Base-by-base conservation (phyloP, 164 flowering plant species). In the Annona cherimola region DNA sequence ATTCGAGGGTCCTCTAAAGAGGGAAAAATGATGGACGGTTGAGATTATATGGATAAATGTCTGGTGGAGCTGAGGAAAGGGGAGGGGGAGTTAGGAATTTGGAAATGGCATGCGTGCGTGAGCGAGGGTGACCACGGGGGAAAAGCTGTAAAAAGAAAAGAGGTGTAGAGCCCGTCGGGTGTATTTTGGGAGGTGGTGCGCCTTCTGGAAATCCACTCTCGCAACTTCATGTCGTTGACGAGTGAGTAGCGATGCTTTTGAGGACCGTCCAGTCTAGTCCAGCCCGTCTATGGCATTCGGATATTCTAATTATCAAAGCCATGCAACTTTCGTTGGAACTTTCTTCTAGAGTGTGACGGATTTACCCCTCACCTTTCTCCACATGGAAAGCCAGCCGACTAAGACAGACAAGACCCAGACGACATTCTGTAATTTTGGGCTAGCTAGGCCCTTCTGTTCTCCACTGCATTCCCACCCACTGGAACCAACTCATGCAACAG, bases 241-340 rank as follows among this genome's bases (percentile, higher is more conserved):
- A 50, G 57, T 8, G 9, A 16, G 57, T 11, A 50, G 57, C 14
- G 9, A 16, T 11, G 57, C 57, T 50, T 50, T 50, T 12, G 0
- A 50, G 57, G 9, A 5, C 3, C 57, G 57, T 50, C 57, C 14
- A 50, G 57, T 50, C 57, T 12, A 50, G 35, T 26, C 35, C 35
- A 26, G 35, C 35, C 35, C 35, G 35, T 26, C 35, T 26, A 26
- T 26, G 35, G 0, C 35, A 26, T 26, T 26, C 35, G 14, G 57
- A 50, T 50, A 11, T 50, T 50, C 11, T 50, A 50, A 50, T 50
- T 50, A 9, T 64, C 45, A 42, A 42, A 64, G 43, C 67, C 67
- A 64, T 64, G 67, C 67, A 64, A 42, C 42, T 66, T 66, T 44
- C 5, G 3, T 45, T 66, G 20, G 45, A 65, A 41, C 45, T 61